Evolutionary conservation across 495 filamentous ascomycete species (phyloP).

Genomic region (Penicillium herquei): DNA sequence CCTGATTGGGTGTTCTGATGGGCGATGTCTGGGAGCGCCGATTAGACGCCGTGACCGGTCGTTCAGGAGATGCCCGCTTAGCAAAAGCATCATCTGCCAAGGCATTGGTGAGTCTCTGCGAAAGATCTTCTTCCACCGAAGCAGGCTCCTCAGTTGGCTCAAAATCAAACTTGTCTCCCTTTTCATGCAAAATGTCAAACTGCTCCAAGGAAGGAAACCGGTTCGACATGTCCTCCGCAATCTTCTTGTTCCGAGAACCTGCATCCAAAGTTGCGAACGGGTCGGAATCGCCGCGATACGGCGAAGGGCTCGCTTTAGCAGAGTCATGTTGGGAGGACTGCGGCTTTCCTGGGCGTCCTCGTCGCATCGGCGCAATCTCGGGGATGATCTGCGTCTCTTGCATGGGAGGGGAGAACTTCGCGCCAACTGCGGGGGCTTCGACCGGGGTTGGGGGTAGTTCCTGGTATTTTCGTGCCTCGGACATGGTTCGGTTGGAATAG

Average conservation of each 20-base stretch:
- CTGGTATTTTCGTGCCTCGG: conserved; percentile 61
- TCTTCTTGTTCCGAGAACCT: conserved; percentile 45
- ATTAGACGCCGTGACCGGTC: conserved; percentile 20
- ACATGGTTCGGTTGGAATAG: conserved; percentile 68
- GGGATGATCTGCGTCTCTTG: conserved; percentile 73
- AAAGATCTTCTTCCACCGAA: conserved; percentile 60
- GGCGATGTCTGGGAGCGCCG: conserved; percentile 32
- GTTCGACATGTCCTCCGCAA: conserved; percentile 74
- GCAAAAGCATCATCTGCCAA: conserved; percentile 89
- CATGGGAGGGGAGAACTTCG: conserved; percentile 63
- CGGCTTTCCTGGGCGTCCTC: conserved; percentile 73
- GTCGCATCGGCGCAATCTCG: conserved; percentile 91
- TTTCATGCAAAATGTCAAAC: conserved; percentile 85
- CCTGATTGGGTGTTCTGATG: conserved; percentile 20
- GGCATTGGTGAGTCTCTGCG: conserved; percentile 73
- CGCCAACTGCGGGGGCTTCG: conserved; percentile 63
- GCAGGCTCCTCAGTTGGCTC: conserved; percentile 52
- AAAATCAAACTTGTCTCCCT: conserved; percentile 87
- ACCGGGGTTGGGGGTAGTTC: conserved; percentile 55
- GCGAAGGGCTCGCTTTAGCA: conserved; percentile 71
- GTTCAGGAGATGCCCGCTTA: conserved; percentile 40
- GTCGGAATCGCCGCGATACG: conserved; percentile 65
- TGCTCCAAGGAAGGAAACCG: conserved; percentile 92
- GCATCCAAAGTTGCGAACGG: conserved; percentile 88
- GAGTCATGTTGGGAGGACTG: conserved; percentile 36